These are phyloP conservation scores for Fusarium globosum DNA, from an alignment of 2,329 filamentous ascomycete genomes.

Conservation along the genomic window DNA sequence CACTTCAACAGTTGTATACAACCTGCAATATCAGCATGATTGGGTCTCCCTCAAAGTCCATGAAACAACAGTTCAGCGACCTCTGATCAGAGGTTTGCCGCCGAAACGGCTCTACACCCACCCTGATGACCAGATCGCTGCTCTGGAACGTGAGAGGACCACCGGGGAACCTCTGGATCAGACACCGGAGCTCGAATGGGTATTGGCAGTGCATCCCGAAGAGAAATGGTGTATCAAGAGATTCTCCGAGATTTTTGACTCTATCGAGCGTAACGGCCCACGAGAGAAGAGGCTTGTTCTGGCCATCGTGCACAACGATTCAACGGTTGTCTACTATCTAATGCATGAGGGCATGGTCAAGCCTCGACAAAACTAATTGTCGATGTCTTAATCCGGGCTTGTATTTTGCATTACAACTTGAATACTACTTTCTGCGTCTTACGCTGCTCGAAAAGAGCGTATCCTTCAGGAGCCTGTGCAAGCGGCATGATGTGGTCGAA, in stretches of 20 bases:
- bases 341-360: conserved; percentile 90
- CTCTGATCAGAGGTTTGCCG: conserved; percentile 77
- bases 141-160: conserved; percentile 70
- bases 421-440: conserved; percentile 81
- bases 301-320: conserved; percentile 81
- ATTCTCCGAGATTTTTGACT: conserved; percentile 78
- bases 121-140: conserved; percentile 82
- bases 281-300: conserved; percentile 77
- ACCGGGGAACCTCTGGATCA: conserved; percentile 58
- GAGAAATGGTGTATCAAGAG: conserved; percentile 77
- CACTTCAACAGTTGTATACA: conserved; percentile 68
- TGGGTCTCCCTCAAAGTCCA: conserved; percentile 73
- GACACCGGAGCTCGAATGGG: conserved; percentile 76
- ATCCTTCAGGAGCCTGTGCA: conserved; percentile 72
- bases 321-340: conserved; percentile 85
- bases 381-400: background rate
- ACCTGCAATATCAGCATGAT: conserved; percentile 79
- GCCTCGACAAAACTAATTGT: conserved; percentile 77
- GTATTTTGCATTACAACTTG: conserved; percentile 53
- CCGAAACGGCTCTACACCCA: conserved; percentile 80
- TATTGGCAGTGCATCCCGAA: conserved; percentile 76
- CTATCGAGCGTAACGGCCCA: conserved; percentile 59
- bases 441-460: conserved; percentile 78
- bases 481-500: conserved; percentile 80
- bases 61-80: conserved; percentile 60